A percentile compares a stretch with the other conserved stretches of the same genome.
Conservation (phyloP, 108 stramenopile species). For the Fragilaria radians region DNA sequence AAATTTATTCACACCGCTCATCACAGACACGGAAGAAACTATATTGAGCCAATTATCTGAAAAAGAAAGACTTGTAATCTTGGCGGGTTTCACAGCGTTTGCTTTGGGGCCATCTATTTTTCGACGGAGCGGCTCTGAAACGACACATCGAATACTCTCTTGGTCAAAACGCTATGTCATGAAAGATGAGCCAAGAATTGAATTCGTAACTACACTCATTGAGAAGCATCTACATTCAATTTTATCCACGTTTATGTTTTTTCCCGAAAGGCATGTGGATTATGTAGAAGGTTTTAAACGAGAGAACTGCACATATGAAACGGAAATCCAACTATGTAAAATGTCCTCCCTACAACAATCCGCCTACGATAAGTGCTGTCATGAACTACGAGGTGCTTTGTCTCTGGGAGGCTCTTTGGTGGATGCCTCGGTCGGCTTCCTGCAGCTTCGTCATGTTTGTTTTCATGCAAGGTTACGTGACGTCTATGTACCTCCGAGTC, state of each 20-base stretch:
- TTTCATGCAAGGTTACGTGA: constrained; percentile 13
- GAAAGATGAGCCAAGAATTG: constrained; percentile 8
- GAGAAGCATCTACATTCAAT: not conserved
- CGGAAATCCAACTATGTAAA: constrained; percentile 40
- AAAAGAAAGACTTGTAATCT: not conserved
- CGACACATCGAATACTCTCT: constrained; percentile 17
- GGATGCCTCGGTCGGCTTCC: constrained; percentile 15
- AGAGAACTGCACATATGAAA: constrained; percentile 3
- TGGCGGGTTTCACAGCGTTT: not conserved
- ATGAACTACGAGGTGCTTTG: constrained; percentile 31
- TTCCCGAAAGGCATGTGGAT: not conserved
- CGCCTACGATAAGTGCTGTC: constrained; percentile 46
- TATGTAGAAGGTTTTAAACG: not conserved
- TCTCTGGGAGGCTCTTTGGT: constrained; percentile 6
- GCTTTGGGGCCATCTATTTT: constrained; percentile 4
- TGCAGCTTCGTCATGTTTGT: constrained; percentile 19
- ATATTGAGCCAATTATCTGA: not conserved
- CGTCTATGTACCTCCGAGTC: not conserved
- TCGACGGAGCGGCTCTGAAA: not conserved
- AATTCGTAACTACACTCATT: not conserved
- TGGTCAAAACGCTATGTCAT: constrained; percentile 32
- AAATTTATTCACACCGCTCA: not conserved
- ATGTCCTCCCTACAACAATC: constrained; percentile 29
- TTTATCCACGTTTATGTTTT: not conserved
- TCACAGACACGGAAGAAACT: not conserved